Base-by-base conservation (phyloP, 140 eudicot species). In the Senecio squalidus region DNA sequence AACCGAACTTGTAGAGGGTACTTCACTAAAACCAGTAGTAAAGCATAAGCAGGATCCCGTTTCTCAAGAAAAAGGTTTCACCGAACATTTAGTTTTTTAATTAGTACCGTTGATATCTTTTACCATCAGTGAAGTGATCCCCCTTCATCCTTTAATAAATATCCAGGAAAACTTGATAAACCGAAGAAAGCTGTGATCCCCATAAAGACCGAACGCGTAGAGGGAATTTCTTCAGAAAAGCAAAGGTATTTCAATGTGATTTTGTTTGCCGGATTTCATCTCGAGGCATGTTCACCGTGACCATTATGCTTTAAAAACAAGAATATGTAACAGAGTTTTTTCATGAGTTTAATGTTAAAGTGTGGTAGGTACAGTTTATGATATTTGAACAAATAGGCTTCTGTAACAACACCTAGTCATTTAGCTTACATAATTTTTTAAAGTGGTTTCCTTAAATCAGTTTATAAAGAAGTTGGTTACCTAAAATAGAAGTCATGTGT, bases 181-280 rank as follows among this genome's bases (percentile, higher is more conserved):
- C 39, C 57, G 3, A 58, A 58, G 44, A 83, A 83, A 61, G 64
- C 53, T 27, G 49, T 22, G 22, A 59, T 22, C 14, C 71, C 73
- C 30, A 18, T 30, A 30, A 54, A 41, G 61, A 71, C 69, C 61
- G 69, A 52, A 63, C 77, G 80, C 17, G 73, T 68, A 8, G 84
- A 70, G 39, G 84, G 77, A 46, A 39, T 47, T 30, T 47, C 60
- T 74, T 75, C 97, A 61, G 94, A 83, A 60, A 90, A 80, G 61
- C 97, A 90, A 68, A 85, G 95, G 95, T 86, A 71, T 36, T 33
- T 48, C 8, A 15, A 31, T 48, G 15, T 38, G 48, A 29, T 10
- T 61, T 13, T 27, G 3, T 18, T 17, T 53, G 69, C 55, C 65
- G 56, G 26, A 14, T 21, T 45, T 64, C 45, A 28, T 54, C 38